A percentile compares a stretch with the other conserved stretches of the same genome.
These are phyloP conservation scores for Rhizophagus sp. DNA, from an alignment of 192 early-diverging fungal species.

Conservation along the genomic window DNA sequence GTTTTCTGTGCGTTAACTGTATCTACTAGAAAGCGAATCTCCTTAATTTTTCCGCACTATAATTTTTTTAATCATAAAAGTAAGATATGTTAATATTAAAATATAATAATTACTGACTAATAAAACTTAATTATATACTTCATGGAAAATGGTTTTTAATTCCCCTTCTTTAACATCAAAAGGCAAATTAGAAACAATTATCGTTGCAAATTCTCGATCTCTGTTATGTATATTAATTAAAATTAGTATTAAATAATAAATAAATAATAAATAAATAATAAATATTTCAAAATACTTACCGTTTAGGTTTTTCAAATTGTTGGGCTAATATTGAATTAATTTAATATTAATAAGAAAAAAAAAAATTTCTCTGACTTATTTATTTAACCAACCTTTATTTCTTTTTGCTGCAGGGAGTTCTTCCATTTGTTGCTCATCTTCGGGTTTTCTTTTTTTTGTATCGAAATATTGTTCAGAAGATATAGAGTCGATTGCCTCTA, in stretches of 20 bases:
- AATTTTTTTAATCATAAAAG: neutral
- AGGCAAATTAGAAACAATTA: slow-evolving; percentile 2
- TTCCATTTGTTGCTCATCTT: neutral
- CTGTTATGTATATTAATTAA: neutral
- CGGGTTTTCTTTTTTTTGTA: slow-evolving; percentile 4
- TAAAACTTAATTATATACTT: neutral
- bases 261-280: neutral
- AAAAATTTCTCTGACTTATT: neutral
- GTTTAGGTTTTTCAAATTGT: neutral
- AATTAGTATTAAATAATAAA: neutral
- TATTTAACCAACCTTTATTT: neutral
- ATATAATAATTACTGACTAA: neutral
- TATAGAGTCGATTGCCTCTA: neutral
- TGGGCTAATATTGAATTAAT: neutral
- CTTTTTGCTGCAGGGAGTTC: neutral
- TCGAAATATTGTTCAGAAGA: neutral
- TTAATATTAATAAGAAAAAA: neutral
- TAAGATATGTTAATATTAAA: neutral
- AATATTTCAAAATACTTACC: neutral
- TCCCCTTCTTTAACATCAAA: neutral
- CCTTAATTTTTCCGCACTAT: slow-evolving; percentile 14
- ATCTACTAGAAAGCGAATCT: neutral
- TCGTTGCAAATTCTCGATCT: slow-evolving; percentile 11
- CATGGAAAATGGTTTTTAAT: slow-evolving; percentile 15
- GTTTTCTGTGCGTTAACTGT: neutral